Evolutionary conservation across 1,284 basidiomycete genomes (phyloP).

Genomic region (Ceratobasidium sp.): DNA sequence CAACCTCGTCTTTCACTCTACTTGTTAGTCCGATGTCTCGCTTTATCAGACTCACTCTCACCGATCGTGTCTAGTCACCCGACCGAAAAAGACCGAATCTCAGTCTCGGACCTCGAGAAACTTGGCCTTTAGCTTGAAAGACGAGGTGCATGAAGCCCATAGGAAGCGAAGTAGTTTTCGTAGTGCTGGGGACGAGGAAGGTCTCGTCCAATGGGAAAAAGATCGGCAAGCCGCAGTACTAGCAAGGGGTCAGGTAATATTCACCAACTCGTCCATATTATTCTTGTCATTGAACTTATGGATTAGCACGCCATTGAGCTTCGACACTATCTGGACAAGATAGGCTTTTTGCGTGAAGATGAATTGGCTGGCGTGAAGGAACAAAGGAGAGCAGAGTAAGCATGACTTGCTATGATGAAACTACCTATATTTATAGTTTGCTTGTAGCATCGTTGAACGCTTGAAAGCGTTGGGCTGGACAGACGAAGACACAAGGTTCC

Average conservation of each 20-base stretch:
- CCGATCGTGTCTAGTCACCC: background rate
- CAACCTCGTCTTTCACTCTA: background rate
- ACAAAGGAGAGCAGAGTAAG: slow-evolving; percentile 2
- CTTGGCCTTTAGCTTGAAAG: background rate
- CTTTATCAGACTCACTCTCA: background rate
- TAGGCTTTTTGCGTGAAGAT: background rate
- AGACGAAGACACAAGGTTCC: background rate
- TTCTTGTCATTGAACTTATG: too few species aligned
- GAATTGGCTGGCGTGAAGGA: background rate
- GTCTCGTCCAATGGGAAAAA: background rate
- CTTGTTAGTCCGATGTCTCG: background rate
- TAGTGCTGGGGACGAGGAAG: background rate
- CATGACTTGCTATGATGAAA: background rate
- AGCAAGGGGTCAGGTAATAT: background rate
- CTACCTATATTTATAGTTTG: background rate
- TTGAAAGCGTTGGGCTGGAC: slow-evolving; percentile 9
- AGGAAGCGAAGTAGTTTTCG: background rate
- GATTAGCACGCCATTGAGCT: background rate
- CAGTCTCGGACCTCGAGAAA: background rate
- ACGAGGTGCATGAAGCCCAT: background rate
- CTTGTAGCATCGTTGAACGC: background rate
- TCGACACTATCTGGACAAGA: background rate
- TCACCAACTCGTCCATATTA: background rate
- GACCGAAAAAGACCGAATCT: background rate
- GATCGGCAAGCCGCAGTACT: background rate